Conservation (phyloP, 2,329 filamentous ascomycete species). For the Diplocarpon rosae region DNA sequence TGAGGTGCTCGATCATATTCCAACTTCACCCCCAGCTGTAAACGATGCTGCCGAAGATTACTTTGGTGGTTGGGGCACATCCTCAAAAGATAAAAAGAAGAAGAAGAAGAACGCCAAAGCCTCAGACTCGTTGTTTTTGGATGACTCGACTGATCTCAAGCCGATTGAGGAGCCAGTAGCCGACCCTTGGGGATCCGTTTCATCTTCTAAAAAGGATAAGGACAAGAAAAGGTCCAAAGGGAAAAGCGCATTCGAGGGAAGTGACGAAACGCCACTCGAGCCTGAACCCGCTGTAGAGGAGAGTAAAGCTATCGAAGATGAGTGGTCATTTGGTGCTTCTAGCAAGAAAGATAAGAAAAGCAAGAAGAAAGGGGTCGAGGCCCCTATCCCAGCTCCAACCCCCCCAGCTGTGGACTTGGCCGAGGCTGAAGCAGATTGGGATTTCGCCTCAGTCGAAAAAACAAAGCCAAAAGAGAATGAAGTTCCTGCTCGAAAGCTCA, state of each 20-base stretch:
- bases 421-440: conserved; percentile 32
- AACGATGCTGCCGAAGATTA: conserved; percentile 26
- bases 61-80: conserved; percentile 21
- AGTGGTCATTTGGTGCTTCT: conserved; percentile 31
- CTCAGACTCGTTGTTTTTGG: conserved; percentile 17
- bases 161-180: conserved; percentile 38
- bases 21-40: conserved; percentile 25
- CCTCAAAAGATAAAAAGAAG: conserved; percentile 25
- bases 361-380: conserved; percentile 33
- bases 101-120: conserved; percentile 14
- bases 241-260: conserved; percentile 39
- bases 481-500: conserved; percentile 31
- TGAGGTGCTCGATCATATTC: conserved; percentile 26
- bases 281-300: conserved; percentile 33
- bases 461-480: conserved; percentile 34
- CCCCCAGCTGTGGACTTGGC: conserved; percentile 37
- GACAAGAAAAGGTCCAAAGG: conserved; percentile 43
- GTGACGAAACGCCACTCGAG: conserved; percentile 34
- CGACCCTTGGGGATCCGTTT: conserved; percentile 22
- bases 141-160: conserved; percentile 32
- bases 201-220: conserved; percentile 19
- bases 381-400: conserved; percentile 38
- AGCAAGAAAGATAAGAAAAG: conserved; percentile 34
- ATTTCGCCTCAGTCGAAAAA: conserved; percentile 27
- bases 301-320: conserved; percentile 33